phyloP scores from a whole-genome alignment of 2,329 filamentous ascomycete species.

The Ploettnerulaceae sp. region DNA sequence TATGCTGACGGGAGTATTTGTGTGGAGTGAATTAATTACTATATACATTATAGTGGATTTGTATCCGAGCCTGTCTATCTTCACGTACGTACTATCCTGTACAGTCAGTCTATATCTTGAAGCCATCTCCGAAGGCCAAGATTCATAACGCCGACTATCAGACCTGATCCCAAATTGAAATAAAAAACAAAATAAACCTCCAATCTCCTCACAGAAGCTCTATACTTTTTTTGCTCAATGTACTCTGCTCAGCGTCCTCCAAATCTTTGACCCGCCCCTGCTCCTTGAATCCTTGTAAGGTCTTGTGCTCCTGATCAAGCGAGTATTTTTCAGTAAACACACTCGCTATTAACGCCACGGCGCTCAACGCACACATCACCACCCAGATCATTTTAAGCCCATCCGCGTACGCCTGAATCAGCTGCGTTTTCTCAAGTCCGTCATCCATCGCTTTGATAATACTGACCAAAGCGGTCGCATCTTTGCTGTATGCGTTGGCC shows the following conservation, averaged over 20 bases:
- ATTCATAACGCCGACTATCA: too few species aligned
- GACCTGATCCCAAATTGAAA: too few species aligned
- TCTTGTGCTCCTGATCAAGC: conserved; percentile 43
- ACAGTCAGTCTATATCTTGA: too few species aligned
- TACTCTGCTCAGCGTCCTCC: conserved; percentile 22
- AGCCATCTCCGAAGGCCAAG: too few species aligned
- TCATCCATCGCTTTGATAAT: conserved; percentile 28
- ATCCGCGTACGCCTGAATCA: conserved; percentile 50
- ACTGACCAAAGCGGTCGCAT: conserved; percentile 29
- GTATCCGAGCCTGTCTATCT: too few species aligned
- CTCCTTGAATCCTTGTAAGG: conserved; percentile 41
- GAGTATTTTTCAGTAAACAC: conserved; percentile 45
- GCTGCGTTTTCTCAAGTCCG: conserved; percentile 38
- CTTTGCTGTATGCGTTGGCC: conserved; percentile 28
- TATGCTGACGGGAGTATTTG: too few species aligned
- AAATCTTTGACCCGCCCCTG: conserved; percentile 34
- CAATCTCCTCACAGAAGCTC: too few species aligned
- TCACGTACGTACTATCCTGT: too few species aligned
- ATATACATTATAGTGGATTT: too few species aligned
- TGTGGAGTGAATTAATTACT: too few species aligned
- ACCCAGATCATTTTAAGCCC: conserved; percentile 51
- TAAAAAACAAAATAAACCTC: too few species aligned
- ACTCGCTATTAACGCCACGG: conserved; percentile 43
- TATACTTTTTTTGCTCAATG: too few species aligned
- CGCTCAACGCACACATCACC: conserved; percentile 49